Evolutionary conservation across 2,329 filamentous ascomycete genomes (phyloP).

Genomic region (Alternaria metachromatica): DNA sequence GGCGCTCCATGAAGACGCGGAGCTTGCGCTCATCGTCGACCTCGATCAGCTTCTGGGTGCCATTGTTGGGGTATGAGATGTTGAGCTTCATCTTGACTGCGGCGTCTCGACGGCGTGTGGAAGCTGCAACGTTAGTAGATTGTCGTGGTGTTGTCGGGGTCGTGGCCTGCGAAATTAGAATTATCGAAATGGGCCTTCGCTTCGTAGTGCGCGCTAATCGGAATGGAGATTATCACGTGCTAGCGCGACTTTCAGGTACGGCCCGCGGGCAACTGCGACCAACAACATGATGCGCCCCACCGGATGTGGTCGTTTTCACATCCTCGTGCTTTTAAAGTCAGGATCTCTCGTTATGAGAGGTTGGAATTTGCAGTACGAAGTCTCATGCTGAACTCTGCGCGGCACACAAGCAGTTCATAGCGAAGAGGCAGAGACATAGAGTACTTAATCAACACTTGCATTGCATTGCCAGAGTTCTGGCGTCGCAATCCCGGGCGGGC

Average conservation of each 20-base stretch:
- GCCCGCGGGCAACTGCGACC: background rate
- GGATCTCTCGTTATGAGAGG: background rate
- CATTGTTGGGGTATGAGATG: constrained; percentile 94
- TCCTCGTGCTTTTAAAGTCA: background rate
- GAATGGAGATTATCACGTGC: constrained; percentile 14
- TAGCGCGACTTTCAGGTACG: constrained; percentile 4
- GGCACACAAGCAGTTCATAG: background rate
- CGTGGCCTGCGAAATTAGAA: constrained; percentile 17
- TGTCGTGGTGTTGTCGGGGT: constrained; percentile 29
- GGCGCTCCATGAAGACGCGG: constrained; percentile 98
- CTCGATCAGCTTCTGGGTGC: constrained; percentile 99
- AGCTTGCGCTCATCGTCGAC: constrained; percentile 99
- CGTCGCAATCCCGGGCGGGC: too few species aligned
- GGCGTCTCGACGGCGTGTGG: constrained; percentile 40
- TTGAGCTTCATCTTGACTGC: constrained; percentile 74
- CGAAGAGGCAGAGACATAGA: background rate
- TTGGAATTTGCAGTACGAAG: background rate
- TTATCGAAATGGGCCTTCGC: constrained; percentile 14
- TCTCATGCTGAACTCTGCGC: background rate
- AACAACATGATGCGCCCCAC: background rate
- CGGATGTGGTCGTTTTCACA: background rate
- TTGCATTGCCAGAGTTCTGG: background rate
- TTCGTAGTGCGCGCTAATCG: constrained; percentile 15
- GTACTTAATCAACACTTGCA: background rate
- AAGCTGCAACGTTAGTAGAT: constrained; percentile 48